Evolutionary conservation across 2,329 filamentous ascomycete genomes (phyloP).

Genomic region (Exophiala sp.): DNA sequence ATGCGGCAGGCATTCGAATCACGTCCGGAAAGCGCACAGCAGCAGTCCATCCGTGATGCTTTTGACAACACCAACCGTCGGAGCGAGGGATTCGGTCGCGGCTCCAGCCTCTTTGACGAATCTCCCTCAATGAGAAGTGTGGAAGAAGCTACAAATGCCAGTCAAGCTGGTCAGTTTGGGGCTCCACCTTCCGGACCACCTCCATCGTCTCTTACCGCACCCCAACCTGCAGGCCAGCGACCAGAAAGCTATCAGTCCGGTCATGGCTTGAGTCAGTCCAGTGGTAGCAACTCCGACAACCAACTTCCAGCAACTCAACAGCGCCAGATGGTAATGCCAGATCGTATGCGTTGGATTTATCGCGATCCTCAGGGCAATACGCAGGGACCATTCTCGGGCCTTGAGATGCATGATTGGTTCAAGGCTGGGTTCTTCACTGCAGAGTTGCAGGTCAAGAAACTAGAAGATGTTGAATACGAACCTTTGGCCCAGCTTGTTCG

Average conservation of each 20-base stretch:
- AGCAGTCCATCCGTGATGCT: constrained; percentile 23
- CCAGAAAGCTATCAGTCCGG: constrained; percentile 28
- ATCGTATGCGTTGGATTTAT: constrained; percentile 98
- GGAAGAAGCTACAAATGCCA: constrained; percentile 12
- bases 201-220: constrained; percentile 12
- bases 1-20: constrained; percentile 41
- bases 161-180: constrained; percentile 7
- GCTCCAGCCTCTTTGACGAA: constrained; percentile 17
- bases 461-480: constrained; percentile 91
- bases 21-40: constrained; percentile 24
- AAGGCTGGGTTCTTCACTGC: constrained; percentile 97
- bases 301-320: constrained; percentile 68
- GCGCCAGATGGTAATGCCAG: constrained; percentile 97
- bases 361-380: constrained; percentile 88
- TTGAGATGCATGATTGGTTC: constrained; percentile 99
- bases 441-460: constrained; percentile 88
- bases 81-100: constrained; percentile 20
- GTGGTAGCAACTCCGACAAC: constrained; percentile 24
- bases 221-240: constrained; percentile 13
- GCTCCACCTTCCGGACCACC: constrained; percentile 9
- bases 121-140: constrained; percentile 21
- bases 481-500: constrained; percentile 91
- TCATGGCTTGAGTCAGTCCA: constrained; percentile 36
- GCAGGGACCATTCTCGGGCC: constrained; percentile 89
- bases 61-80: constrained; percentile 20